Evolutionary conservation across 2,329 filamentous ascomycete species (phyloP).

Genomic region (Leptographium procerum): DNA sequence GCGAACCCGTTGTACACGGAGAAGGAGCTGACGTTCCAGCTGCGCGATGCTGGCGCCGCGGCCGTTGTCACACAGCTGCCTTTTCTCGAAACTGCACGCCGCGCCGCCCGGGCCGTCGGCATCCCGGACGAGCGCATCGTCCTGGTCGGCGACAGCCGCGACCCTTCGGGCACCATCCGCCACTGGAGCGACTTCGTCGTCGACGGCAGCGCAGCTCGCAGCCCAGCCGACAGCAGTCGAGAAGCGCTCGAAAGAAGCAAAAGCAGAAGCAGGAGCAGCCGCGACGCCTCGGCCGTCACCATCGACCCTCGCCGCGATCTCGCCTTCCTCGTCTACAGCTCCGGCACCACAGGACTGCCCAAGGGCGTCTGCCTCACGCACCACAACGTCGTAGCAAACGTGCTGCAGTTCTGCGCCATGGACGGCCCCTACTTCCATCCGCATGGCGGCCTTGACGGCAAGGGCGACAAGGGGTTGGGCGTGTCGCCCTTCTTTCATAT

Average conservation of each 20-base stretch:
- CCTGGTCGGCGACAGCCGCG: slow-evolving; percentile 58
- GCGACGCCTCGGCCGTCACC: background rate
- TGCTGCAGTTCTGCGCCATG: slow-evolving; percentile 40
- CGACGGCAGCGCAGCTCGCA: slow-evolving; percentile 24
- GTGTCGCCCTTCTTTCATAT: slow-evolving; percentile 88
- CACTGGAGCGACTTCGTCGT: slow-evolving; percentile 58
- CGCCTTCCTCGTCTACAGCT: slow-evolving; percentile 78
- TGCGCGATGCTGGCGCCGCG: slow-evolving; percentile 66
- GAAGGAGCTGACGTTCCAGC: slow-evolving; percentile 73
- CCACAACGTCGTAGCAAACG: slow-evolving; percentile 68
- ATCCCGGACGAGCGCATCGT: slow-evolving; percentile 63
- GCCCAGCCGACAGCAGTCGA: too few species aligned
- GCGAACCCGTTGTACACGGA: slow-evolving; percentile 81
- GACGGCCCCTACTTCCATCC: slow-evolving; percentile 47
- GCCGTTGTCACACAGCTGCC: slow-evolving; percentile 63
- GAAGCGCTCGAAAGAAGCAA: too few species aligned
- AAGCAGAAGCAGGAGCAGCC: background rate
- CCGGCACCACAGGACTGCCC: slow-evolving; percentile 79
- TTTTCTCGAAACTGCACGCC: slow-evolving; percentile 50
- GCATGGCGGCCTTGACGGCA: slow-evolving; percentile 45
- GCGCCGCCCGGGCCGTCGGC: slow-evolving; percentile 59
- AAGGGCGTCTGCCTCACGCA: slow-evolving; percentile 88
- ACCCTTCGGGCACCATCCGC: slow-evolving; percentile 46
- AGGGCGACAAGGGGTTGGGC: slow-evolving; percentile 62
- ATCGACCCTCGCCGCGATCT: slow-evolving; percentile 61